These are phyloP conservation scores for Boletus albobrunnescens DNA, from an alignment of 1,284 basidiomycete species.

Conservation along the genomic window DNA sequence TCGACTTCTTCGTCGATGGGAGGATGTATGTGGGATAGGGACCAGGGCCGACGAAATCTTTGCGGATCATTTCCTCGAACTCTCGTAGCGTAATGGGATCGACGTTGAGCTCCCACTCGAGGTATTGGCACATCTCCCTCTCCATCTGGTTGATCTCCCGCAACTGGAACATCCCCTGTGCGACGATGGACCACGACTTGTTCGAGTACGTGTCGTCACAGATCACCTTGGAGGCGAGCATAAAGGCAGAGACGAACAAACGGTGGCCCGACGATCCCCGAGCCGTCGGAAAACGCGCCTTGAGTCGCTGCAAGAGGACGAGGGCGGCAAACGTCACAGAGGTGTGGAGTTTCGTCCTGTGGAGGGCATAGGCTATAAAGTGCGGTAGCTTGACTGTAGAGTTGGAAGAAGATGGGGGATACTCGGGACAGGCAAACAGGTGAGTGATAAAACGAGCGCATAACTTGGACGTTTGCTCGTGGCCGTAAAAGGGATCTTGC, in stretches of 20 bases:
- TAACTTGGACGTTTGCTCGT: slow-evolving; percentile 63
- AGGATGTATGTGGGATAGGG: slow-evolving; percentile 60
- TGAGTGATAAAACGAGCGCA: slow-evolving; percentile 77
- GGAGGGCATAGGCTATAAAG: slow-evolving; percentile 76
- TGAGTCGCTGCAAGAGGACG: slow-evolving; percentile 81
- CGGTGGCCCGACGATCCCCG: slow-evolving; percentile 90
- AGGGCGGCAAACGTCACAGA: slow-evolving; percentile 85
- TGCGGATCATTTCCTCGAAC: slow-evolving; percentile 61
- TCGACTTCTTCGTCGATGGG: slow-evolving; percentile 52
- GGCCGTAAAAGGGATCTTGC: slow-evolving; percentile 75
- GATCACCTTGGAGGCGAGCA: slow-evolving; percentile 89
- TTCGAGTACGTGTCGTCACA: slow-evolving; percentile 97
- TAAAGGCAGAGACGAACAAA: slow-evolving; percentile 88
- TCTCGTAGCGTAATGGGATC: slow-evolving; percentile 60
- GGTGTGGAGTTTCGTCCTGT: slow-evolving; percentile 79
- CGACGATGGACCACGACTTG: slow-evolving; percentile 93
- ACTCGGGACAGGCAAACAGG: slow-evolving; percentile 72
- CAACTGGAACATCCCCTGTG: slow-evolving; percentile 85
- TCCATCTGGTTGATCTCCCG: slow-evolving; percentile 97
- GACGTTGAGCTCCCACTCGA: slow-evolving; percentile 88
- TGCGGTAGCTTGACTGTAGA: background rate
- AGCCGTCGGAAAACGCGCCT: slow-evolving; percentile 88
- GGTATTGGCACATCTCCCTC: slow-evolving; percentile 87
- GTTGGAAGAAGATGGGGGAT: slow-evolving; percentile 44
- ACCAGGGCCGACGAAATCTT: slow-evolving; percentile 55